A percentile compares a stretch with the other conserved stretches of the same genome.
phyloP scores from a whole-genome alignment of 352 stramenopile species.

The Phytophthora citricola region DNA sequence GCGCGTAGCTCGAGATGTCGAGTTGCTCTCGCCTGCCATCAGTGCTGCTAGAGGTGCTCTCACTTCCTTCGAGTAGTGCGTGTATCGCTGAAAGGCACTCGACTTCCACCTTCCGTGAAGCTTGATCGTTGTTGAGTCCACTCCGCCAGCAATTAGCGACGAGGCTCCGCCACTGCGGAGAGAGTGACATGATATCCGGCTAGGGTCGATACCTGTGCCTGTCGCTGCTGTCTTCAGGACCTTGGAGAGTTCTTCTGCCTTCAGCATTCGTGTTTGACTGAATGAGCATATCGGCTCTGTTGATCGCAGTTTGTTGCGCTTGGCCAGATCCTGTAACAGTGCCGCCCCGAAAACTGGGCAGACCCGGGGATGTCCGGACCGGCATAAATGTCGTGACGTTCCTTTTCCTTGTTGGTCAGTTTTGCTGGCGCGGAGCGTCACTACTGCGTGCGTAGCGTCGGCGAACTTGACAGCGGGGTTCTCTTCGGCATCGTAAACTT shows the following conservation, averaged over 20 bases:
- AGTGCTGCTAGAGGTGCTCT: no score
- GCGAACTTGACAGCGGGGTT: constrained; percentile 1
- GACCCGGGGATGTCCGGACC: not conserved
- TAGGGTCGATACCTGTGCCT: not conserved
- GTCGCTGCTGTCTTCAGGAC: not conserved
- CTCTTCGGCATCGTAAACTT: constrained; percentile 8
- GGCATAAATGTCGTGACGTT: not conserved
- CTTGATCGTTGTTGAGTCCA: no score
- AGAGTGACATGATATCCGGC: not conserved
- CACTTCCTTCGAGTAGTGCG: no score
- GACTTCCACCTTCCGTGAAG: no score
- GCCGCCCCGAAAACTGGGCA: not conserved
- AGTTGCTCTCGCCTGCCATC: no score
- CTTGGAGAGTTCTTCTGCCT: not conserved
- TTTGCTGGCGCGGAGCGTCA: constrained; percentile 3
- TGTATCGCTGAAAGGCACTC: no score
- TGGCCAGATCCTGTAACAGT: not conserved
- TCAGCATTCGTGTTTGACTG: not conserved
- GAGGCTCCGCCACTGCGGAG: not conserved
- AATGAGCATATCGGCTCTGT: constrained; percentile 2
- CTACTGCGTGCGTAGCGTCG: not conserved
- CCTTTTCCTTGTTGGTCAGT: constrained; percentile 1
- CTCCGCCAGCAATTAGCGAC: no score
- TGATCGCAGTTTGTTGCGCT: not conserved
- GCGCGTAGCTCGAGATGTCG: no score